Evolutionary conservation across 2,329 filamentous ascomycete genomes (phyloP).

Genomic region (Whalleya microplaca): DNA sequence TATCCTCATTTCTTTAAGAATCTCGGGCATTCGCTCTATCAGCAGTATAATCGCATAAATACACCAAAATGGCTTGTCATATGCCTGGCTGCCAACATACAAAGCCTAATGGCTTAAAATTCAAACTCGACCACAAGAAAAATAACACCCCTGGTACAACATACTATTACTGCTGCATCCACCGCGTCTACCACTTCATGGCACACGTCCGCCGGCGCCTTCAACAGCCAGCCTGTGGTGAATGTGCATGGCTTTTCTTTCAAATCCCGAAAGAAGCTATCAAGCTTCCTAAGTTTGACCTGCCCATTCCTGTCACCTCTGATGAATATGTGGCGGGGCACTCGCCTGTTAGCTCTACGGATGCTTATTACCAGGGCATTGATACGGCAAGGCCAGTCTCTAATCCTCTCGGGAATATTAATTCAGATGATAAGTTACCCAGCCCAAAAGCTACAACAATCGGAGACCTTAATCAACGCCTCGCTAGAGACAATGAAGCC

Average conservation of each 20-base stretch:
- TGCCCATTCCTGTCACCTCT: not conserved
- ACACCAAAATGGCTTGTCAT: conserved; percentile 18
- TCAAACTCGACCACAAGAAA: conserved; percentile 22
- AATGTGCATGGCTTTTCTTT: conserved; percentile 31
- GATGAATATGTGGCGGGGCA: not conserved
- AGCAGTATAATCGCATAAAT: not conserved
- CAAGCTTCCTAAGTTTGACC: conserved; percentile 15
- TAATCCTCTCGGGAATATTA: not conserved
- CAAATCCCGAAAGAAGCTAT: conserved; percentile 15
- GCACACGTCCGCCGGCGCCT: conserved; percentile 9
- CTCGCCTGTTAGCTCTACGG: not conserved
- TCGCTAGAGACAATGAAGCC: too few relatives aligned
- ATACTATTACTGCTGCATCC: conserved; percentile 29
- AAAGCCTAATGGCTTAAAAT: conserved; percentile 10
- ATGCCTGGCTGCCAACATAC: conserved; percentile 18
- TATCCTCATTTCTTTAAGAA: not conserved
- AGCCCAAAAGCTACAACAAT: not conserved
- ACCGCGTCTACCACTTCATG: conserved; percentile 26
- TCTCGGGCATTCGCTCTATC: not conserved
- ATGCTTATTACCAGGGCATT: too few relatives aligned
- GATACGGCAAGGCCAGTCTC: too few relatives aligned
- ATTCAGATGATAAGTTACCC: not conserved
- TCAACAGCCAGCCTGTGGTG: conserved; percentile 24
- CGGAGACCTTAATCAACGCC: not conserved
- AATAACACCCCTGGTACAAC: conserved; percentile 13